phyloP scores from a whole-genome alignment of 2,329 filamentous ascomycete species.

The Cadophora sp. region DNA sequence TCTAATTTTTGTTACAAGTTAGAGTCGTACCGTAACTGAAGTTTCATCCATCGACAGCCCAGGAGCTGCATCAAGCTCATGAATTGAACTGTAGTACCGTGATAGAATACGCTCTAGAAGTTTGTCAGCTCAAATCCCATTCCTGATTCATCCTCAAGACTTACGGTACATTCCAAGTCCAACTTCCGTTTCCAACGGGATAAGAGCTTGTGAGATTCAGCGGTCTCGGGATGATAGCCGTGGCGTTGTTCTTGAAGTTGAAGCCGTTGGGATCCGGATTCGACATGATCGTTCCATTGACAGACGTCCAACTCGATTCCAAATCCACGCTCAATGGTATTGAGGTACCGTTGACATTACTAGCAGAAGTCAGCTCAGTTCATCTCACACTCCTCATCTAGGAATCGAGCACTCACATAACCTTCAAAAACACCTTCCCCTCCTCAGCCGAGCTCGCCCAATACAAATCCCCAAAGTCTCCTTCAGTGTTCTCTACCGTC shows the following conservation, averaged over 20 bases:
- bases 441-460: slow-evolving; percentile 43
- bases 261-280: slow-evolving; percentile 29
- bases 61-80: not conserved
- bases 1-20: too few species aligned
- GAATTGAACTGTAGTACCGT: slow-evolving; percentile 34
- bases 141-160: not conserved
- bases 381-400: too few species aligned
- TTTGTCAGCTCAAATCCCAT: slow-evolving; percentile 6
- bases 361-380: slow-evolving; percentile 6
- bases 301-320: slow-evolving; percentile 29
- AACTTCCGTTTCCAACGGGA: slow-evolving; percentile 23
- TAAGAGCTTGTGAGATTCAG: slow-evolving; percentile 27
- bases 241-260: slow-evolving; percentile 36
- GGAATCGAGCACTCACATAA: slow-evolving; percentile 31
- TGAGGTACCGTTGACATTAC: slow-evolving; percentile 29
- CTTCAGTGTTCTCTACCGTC: slow-evolving; percentile 30
- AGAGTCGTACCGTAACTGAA: too few species aligned
- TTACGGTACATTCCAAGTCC: slow-evolving; percentile 37
- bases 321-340: slow-evolving; percentile 28
- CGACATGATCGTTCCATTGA: slow-evolving; percentile 36
- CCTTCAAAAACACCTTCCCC: slow-evolving; percentile 31
- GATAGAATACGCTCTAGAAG: slow-evolving; percentile 29
- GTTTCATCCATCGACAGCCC: not conserved
- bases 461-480: slow-evolving; percentile 40
- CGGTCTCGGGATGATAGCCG: slow-evolving; percentile 28